Evolutionary conservation across 805 yeast genomes (phyloP).

Genomic region (Sungouiella blattae): DNA sequence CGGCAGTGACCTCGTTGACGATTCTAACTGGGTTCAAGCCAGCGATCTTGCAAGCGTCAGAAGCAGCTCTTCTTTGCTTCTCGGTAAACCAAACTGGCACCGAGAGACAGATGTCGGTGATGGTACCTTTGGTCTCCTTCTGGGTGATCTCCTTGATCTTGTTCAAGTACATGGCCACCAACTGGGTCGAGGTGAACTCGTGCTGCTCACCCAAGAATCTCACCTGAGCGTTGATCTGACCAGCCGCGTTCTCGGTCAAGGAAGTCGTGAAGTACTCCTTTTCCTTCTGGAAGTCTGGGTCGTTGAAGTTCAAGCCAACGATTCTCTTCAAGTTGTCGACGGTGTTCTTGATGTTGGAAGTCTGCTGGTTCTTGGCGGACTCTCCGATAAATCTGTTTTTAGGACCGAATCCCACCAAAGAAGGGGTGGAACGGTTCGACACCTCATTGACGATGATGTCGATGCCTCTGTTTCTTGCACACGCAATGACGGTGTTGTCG

Average conservation of each 20-base stretch:
- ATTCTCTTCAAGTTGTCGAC: conserved; percentile 93
- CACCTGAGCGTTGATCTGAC: conserved; percentile 81
- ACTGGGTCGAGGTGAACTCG: conserved; percentile 82
- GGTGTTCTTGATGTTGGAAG: conserved; percentile 93
- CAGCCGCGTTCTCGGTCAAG: conserved; percentile 66
- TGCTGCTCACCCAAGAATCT: conserved; percentile 75
- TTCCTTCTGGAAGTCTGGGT: conserved; percentile 78
- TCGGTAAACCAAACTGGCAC: conserved; percentile 98
- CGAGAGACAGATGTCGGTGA: conserved; percentile 86
- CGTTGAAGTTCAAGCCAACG: conserved; percentile 69
- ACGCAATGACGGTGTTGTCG: conserved; percentile 85
- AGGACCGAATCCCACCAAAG: conserved; percentile 83
- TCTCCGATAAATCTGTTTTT: conserved; percentile 94
- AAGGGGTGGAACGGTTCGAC: conserved; percentile 94
- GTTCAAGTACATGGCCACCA: conserved; percentile 91
- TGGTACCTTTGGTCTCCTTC: conserved; percentile 76
- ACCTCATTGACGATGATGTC: conserved; percentile 98
- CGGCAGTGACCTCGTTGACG: conserved; percentile 96
- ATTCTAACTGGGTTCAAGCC: conserved; percentile 98
- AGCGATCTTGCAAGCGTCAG: conserved; percentile 93
- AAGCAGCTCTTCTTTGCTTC: conserved; percentile 91
- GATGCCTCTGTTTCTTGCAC: conserved; percentile 97
- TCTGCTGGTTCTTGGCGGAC: conserved; percentile 92
- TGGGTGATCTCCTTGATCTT: conserved; percentile 79
- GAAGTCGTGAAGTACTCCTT: conserved; percentile 68